Evolutionary conservation across 2,329 filamentous ascomycete genomes (phyloP), one percentile per base, ranked within the genome.

Genomic region (Pseudocercospora musae): DNA sequence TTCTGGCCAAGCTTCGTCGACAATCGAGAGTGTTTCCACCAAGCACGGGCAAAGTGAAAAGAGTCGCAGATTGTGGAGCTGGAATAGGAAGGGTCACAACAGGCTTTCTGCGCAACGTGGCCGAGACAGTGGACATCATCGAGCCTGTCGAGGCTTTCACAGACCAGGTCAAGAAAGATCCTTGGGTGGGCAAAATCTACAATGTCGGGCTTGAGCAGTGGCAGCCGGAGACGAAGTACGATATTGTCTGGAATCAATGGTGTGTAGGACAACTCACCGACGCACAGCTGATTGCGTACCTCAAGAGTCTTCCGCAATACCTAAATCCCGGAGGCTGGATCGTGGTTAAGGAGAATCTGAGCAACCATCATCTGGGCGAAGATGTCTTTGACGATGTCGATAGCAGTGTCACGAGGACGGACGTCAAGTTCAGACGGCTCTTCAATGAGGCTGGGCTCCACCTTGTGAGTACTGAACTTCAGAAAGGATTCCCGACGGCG

Each of bases 211-310:
- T 96, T 0, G 89, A 96, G 75, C 82, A 84, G 27, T 96, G 91
- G 91, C 80, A 82, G 49, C 75, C 74, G 0, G 72, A 76, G 6
- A 46, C 58, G 7, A 49, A 77, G 54, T 97, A 97, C 76, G 89
- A 93, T 73, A 75, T 96, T 50, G 87, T 97, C 64, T 96, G 91
- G 91, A 89, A 85, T 56, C 93, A 97, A 76, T 96, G 93, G 92
- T 97, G 92, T 75, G 77, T 94, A 7, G 89, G 91, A 23, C 89
- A 97, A 75, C 79, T 96, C 59, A 92, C 85, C 0, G 92, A 96
- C 73, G 77, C 76, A 7, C 87, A 96, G 74, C 74, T 97, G 3
- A 80, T 89, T 0, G 78, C 78, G 1, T 96, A 88, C 71, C 76
- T 97, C 15, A 69, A 78, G 60, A 81, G 85, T 25, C 90, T 90